Base-by-base conservation (phyloP, 352 stramenopile species). In the Phytopythium aichiense region DNA sequence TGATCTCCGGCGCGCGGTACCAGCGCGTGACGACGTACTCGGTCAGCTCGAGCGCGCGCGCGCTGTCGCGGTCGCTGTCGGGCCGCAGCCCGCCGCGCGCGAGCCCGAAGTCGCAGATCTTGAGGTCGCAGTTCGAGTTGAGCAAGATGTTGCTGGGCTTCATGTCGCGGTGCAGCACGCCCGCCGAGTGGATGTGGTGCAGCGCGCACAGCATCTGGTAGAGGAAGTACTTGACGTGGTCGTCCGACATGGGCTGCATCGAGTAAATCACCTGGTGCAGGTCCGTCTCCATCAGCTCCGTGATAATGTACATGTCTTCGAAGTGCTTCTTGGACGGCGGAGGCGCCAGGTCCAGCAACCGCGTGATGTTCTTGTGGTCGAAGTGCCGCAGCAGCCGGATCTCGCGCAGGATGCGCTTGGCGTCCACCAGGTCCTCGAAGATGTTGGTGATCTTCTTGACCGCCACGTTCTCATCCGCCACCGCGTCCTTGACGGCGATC, bases 341-440 rank as follows among this genome's bases (percentile, higher is more conserved):
- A 22, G 92, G 87, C 72, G 94, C 86, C 72, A 98, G 84, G 76
- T 98, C 94, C 11, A 91, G 67, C 63, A 98, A 80, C 20, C 75
- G 66, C 20, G 98, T 96, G 68, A 99, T 97, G 69, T 97, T 97
- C 71, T 96, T 90, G 69, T 95, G 88, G 25, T 79, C 69, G 87
- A 98, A 92, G 53, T 94, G 85, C 16, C 76, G 72, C 30, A 97
- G 53, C 28, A 97, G 61, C 18, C 85, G 74, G 61, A 98, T 94
- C 68, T 98, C 97, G 16, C 97, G 80, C 31, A 99, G 73, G 67
- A 99, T 99, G 22, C 97, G 87, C 72, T 99, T 99, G 18, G 97
- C 97, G 75, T 99, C 97, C 56, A 99, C 96, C 49, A 99, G 87
- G 72, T 99, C 96, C 45, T 98, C 91, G 71, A 98, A 98, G 25